A percentile compares a stretch with the other conserved stretches of the same genome.
Conservation (phyloP, 192 early-diverging fungal species). For the Lobosporangium transversale region DNA sequence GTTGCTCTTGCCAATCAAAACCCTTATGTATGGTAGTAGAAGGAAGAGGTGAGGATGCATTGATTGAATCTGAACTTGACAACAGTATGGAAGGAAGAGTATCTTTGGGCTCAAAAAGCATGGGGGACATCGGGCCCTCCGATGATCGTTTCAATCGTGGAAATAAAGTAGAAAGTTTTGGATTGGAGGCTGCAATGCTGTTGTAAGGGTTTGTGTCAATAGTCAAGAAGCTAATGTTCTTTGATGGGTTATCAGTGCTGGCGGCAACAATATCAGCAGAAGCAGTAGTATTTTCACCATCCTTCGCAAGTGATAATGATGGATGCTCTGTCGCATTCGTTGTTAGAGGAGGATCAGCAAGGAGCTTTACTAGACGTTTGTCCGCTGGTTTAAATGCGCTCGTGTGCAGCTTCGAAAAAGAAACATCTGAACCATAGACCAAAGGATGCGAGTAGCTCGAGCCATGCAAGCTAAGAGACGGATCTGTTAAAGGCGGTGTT, state of each 20-base stretch:
- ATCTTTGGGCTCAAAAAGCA: conserved; percentile 2
- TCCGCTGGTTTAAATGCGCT: no score
- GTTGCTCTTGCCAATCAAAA: not conserved
- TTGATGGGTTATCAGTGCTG: no score
- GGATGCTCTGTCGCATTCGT: no score
- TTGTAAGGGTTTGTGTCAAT: conserved; percentile 21
- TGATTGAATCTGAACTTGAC: not conserved
- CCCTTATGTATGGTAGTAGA: not conserved
- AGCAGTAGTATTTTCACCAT: no score
- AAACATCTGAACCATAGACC: conserved; percentile 21
- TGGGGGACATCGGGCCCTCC: conserved; percentile 4
- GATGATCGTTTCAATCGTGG: conserved; percentile 1
- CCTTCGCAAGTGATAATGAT: no score
- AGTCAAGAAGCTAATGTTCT: not conserved
- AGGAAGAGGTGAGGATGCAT: not conserved
- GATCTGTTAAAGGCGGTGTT: conserved; percentile 18
- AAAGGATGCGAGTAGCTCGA: conserved; percentile 27
- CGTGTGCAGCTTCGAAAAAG: conserved; percentile 7
- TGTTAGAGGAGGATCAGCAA: no score
- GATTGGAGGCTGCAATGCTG: not conserved
- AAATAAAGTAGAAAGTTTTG: conserved; percentile 10
- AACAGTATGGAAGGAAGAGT: not conserved
- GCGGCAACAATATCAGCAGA: no score
- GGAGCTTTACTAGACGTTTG: no score
- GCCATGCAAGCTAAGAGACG: conserved; percentile 21